Evolutionary conservation across 2,329 filamentous ascomycete genomes (phyloP), one percentile per base, ranked within the genome.

Genomic region (Trichoderma hamatum): DNA sequence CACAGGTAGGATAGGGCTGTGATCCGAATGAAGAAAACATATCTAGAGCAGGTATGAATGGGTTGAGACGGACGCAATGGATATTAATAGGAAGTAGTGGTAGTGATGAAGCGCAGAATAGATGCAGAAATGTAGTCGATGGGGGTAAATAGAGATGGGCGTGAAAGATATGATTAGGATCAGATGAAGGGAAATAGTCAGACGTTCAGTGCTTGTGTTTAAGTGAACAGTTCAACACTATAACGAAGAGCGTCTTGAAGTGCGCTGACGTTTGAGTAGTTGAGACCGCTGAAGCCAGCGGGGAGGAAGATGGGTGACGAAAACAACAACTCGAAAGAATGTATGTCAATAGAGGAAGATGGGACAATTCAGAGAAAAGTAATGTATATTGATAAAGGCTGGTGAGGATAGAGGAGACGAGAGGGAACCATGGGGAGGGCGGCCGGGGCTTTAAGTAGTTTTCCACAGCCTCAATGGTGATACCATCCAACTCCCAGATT

Each of bases 1-100:
- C 82, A 60, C 80, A 82, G 21, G 63, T 36, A 46, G 67, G 69
- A 24, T 5, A 16, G 43, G n/a, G 3, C 2, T 28, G 34, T 16
- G 14, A 9, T 5, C 26, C 14, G 21, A 3, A 24, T 28, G 21
- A 11, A 19, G 7, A 2, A 16, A 13, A 32, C 14, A 49, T 36
- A 6, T n/a, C 5, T 43, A 16, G 11, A 24, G 32, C 7, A 30
- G 16, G 2, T 10, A 9, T 43, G 39, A 19, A 43, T 43, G 3
- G 6, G 16, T 43, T 3, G 16, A 43, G 39, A 43, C 3, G 6
- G 39, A 43, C 1, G 39, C 7, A n/a, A n/a, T n/a, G n/a, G 39
- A 9, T 43, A 3, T n/a, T n/a, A 2, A 43, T 3, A 43, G 10
- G 19, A 6, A 43, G 19, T 19, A 10, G 39, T n/a, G 7, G 6